A percentile compares a stretch with the other conserved stretches of the same genome.
These are phyloP conservation scores for Leccinum subgranulosum DNA, from an alignment of 768 basidiomycete species.

Conservation along the genomic window DNA sequence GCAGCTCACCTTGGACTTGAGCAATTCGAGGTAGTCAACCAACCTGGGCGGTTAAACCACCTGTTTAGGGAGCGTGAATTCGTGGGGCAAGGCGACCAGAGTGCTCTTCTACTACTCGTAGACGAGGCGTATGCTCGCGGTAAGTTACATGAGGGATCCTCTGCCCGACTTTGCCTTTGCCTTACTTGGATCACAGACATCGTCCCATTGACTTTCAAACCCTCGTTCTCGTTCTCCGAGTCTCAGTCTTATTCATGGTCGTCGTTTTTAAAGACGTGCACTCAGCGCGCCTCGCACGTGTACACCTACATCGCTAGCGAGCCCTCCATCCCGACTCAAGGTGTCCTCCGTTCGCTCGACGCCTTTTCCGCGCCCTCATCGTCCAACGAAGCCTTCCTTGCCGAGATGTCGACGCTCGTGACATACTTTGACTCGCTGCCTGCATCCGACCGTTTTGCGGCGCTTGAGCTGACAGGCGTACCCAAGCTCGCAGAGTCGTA, in stretches of 20 bases:
- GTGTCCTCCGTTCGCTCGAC: slow-evolving; percentile 36
- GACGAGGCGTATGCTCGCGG: slow-evolving; percentile 56
- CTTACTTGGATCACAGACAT: slow-evolving; percentile 41
- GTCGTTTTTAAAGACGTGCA: slow-evolving; percentile 55
- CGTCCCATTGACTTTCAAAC: slow-evolving; percentile 48
- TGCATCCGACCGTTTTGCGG: slow-evolving; percentile 53
- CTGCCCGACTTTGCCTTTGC: neutral
- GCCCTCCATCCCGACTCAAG: slow-evolving; percentile 29
- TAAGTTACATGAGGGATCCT: slow-evolving; percentile 27
- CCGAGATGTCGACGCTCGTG: slow-evolving; percentile 44
- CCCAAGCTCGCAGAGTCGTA: slow-evolving; percentile 43
- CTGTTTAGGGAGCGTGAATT: slow-evolving; percentile 41
- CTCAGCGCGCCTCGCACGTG: slow-evolving; percentile 53
- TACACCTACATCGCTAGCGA: slow-evolving; percentile 54
- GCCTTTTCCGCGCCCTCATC: slow-evolving; percentile 41
- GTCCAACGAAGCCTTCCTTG: slow-evolving; percentile 37
- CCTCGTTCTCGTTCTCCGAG: slow-evolving; percentile 44
- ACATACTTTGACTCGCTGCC: slow-evolving; percentile 43
- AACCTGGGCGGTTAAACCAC: slow-evolving; percentile 20
- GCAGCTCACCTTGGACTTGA: slow-evolving; percentile 74
- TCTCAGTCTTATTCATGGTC: slow-evolving; percentile 36
- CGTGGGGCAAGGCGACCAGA: slow-evolving; percentile 52
- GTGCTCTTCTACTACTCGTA: slow-evolving; percentile 52
- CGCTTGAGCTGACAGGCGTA: slow-evolving; percentile 55
- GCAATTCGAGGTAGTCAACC: slow-evolving; percentile 50